These are phyloP conservation scores for Houttuynia cordata DNA, from an alignment of 164 flowering plant genomes.

Conservation along the genomic window DNA sequence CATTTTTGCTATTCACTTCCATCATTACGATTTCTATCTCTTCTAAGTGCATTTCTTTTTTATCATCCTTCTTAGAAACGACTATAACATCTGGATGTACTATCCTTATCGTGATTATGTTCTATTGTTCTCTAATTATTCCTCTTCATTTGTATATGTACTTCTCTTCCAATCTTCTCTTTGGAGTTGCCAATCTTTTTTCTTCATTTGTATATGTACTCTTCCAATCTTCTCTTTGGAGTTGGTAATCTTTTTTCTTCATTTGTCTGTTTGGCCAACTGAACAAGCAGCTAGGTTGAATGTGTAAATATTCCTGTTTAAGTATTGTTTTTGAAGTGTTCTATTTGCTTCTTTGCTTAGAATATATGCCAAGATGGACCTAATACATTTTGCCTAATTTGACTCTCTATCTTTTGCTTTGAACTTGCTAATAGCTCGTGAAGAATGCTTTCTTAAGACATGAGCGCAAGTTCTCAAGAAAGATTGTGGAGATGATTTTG, in stretches of 20 bases:
- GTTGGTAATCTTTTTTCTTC: too few relatives aligned
- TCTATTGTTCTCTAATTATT: too few relatives aligned
- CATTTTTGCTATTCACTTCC: not conserved
- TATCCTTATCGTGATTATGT: too few relatives aligned
- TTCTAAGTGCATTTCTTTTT: not conserved
- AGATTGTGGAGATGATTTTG: conserved; percentile 15
- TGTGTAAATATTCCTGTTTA: too few relatives aligned
- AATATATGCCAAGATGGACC: too few relatives aligned
- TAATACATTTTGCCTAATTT: not conserved
- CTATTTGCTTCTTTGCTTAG: not conserved
- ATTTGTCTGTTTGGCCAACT: not conserved
- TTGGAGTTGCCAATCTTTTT: too few relatives aligned
- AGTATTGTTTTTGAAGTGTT: too few relatives aligned
- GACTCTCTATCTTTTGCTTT: not conserved
- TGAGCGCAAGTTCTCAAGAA: conserved; percentile 21
- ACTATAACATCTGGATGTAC: not conserved
- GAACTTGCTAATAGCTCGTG: conserved; percentile 16
- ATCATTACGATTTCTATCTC: not conserved
- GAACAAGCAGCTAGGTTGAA: too few relatives aligned
- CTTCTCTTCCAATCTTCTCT: too few relatives aligned
- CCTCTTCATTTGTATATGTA: too few relatives aligned
- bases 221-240: too few relatives aligned
- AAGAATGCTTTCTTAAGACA: conserved; percentile 16
- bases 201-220: not conserved
- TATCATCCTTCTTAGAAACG: not conserved